Evolutionary conservation across 768 basidiomycete species (phyloP).

Genomic region (Boletus coccyginus): DNA sequence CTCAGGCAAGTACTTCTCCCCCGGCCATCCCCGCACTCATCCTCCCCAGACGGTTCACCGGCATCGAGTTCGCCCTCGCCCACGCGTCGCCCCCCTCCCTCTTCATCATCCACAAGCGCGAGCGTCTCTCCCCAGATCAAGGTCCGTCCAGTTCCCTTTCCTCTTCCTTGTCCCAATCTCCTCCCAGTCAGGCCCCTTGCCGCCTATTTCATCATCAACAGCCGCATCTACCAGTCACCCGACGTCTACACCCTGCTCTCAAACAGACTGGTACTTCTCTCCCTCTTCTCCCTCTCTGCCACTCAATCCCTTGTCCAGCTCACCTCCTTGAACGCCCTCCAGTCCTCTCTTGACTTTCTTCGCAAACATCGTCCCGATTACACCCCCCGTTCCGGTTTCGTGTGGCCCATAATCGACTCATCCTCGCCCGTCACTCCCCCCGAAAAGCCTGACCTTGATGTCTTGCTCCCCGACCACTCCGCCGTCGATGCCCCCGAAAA

Average conservation of each 20-base stretch:
- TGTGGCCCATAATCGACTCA: conserved; percentile 77
- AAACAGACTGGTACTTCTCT: conserved; percentile 65
- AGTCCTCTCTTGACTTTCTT: conserved; percentile 73
- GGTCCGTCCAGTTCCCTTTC: conserved; percentile 42
- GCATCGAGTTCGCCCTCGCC: conserved; percentile 83
- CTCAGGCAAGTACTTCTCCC: conserved; percentile 48
- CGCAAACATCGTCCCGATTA: conserved; percentile 76
- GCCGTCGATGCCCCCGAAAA: conserved; percentile 19
- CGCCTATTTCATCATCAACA: conserved; percentile 86
- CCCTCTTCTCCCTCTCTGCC: neutral
- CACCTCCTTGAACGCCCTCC: conserved; percentile 66
- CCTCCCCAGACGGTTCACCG: conserved; percentile 69
- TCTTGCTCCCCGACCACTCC: conserved; percentile 24
- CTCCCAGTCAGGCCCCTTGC: conserved; percentile 68
- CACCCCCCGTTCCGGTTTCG: conserved; percentile 78
- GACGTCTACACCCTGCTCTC: conserved; percentile 82
- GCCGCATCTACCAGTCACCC: conserved; percentile 85
- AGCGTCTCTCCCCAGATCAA: conserved; percentile 79
- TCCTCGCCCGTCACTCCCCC: conserved; percentile 38
- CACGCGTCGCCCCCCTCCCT: conserved; percentile 76
- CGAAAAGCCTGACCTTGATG: conserved; percentile 39
- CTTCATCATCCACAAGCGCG: conserved; percentile 89
- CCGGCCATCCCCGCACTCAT: conserved; percentile 1
- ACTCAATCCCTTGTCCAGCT: conserved; percentile 40
- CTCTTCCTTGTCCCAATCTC: neutral